Evolutionary conservation across 192 early-diverging fungal genomes (phyloP), one percentile per base, ranked within the genome.

Genomic region (Coemansia brasiliensis): DNA sequence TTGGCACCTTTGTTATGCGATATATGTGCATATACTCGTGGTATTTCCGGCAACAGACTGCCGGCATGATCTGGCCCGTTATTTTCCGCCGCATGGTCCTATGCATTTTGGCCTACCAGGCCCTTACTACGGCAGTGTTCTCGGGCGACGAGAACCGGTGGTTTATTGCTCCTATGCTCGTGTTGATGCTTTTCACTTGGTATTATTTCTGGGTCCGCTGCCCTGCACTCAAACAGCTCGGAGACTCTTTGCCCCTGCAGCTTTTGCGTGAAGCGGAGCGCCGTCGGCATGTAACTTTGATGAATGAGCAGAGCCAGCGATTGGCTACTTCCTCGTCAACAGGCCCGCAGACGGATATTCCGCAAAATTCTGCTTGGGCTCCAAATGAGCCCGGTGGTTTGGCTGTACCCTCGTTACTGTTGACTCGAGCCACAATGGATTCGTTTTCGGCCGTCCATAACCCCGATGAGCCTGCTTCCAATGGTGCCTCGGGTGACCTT

Each of bases 1-100:
- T 89, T 15, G 80, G 83, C 1, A 84, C 84, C 21, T 59, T 91
- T 32, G 83, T 87, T 0, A 83, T 79, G 72, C 90, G 90, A 73
- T 92, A 92, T 71, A 87, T 88, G 64, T 67, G 88, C 27, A 75
- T 88, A n/a, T 90, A 89, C 74, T 83, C 88, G 12, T 87, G 87
- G 64, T 89, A 88, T 57, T 86, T 88, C 57, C 82, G 87, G 15
- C 86, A 88, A 29, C 85, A 88, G 61, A 80, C 77, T 1, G 74
- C 82, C n/a, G 90, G 90, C 35, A 45, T 73, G 26, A 71, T 83
- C 20, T 91, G 90, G 90, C 88, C 88, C 6, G 72, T 87, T 52
- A 85, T 90, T 5, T 82, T 88, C 25, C 77, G 83, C 16, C 80
- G 88, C 21, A 78, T 90, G 57, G 85, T 83, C 1, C 48, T 86